Base-by-base conservation (phyloP, 345 rosid genomes). In the Salix caprea region DNA sequence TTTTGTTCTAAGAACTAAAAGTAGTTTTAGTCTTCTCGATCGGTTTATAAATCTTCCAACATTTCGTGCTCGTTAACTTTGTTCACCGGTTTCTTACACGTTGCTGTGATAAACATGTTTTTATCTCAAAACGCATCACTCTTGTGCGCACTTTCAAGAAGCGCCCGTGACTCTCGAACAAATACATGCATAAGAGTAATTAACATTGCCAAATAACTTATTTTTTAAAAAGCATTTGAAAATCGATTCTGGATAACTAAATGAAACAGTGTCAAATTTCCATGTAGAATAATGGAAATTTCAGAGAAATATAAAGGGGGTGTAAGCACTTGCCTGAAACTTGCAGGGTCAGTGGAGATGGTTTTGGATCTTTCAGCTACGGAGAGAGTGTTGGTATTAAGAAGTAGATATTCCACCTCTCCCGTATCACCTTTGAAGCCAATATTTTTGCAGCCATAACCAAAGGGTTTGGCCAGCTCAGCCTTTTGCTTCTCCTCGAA, bases 361-460 rank as follows among this genome's bases (percentile, higher is more conserved):
- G 84, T 40, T 16, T 65, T 13, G 69, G 81, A 77, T 13, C 72
- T 77, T 70, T 81, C 75, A 34, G 81, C 61, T 46, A 81, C 65
- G 67, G 76, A 78, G 56, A 24, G 52, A 58, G 82, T 82, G 56
- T 77, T 66, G 13, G 81, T 73, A 28, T 70, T 71, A 21, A 84
- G 69, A 18, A 84, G 74, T 18, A 84, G 80, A 70, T 81, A 84
- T 67, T 84, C 87, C 54, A 84, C 76, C 71, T 82, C 81, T 4
- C 87, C 87, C 3, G 52, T 30, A 50, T 84, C 87, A 19, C 87
- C 87, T 26, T 76, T 84, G 15, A 77, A 72, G 54, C 87, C 87
- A 52, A 84, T 81, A n/a, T 71, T 81, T 71, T 72, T 84, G 74
- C 84, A 73, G 21, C 87, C 87, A 28, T 84, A 84, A 14, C 87